Evolutionary conservation across 2,329 filamentous ascomycete species (phyloP).

Genomic region (Fusarium sp.): DNA sequence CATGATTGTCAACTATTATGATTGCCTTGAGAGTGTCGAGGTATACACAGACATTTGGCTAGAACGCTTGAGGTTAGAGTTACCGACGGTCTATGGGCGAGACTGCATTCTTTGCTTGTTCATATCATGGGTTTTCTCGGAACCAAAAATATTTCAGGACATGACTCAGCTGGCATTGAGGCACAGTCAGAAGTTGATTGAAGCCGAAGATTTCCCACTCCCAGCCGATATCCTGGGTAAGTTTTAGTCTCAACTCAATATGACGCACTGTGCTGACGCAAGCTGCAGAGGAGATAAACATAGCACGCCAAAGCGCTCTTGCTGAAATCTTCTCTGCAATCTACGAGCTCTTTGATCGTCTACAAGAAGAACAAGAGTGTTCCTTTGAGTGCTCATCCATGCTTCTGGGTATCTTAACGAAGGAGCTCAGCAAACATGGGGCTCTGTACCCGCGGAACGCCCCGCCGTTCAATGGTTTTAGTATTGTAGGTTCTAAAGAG

Average conservation of each 20-base stretch:
- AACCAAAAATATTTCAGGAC: not conserved
- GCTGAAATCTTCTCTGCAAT: not conserved
- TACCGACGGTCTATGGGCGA: not conserved
- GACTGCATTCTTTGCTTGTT: conserved; percentile 12
- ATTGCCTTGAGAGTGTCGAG: conserved; percentile 33
- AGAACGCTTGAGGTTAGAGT: rapidly evolving
- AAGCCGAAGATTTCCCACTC: not conserved
- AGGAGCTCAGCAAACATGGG: not conserved
- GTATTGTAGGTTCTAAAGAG: rapidly evolving
- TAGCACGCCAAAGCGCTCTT: not conserved
- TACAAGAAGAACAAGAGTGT: rapidly evolving
- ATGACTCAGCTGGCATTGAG: conserved; percentile 16
- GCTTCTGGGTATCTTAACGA: not conserved
- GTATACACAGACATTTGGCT: conserved; percentile 20
- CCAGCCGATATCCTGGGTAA: not conserved
- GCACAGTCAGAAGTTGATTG: conserved; percentile 4
- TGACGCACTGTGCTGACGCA: rapidly evolving
- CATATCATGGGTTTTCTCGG: conserved; percentile 27
- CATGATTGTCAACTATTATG: conserved; percentile 38
- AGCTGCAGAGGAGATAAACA: rapidly evolving
- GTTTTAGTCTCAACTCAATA: rapidly evolving
- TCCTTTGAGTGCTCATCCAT: not conserved
- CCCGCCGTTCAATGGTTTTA: not conserved
- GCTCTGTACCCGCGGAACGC: not conserved
- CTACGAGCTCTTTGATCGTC: not conserved